Evolutionary conservation across 164 flowering plant species (phyloP), one percentile per base, ranked within the genome.

Genomic region (Stephania cephalantha): DNA sequence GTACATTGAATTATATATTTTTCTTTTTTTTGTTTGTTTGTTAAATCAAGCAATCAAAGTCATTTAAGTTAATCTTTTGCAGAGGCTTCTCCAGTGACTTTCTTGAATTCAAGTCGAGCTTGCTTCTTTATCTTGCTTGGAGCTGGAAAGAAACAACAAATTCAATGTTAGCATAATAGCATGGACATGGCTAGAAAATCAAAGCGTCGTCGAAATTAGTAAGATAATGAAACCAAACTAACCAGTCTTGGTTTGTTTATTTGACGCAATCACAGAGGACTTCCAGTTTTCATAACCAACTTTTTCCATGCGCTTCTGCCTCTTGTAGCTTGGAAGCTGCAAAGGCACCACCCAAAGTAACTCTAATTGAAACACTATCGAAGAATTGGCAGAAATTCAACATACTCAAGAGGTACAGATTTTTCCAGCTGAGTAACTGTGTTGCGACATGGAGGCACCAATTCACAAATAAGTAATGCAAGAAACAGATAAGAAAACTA

Each of bases 201-300:
- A 15, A 18, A 13, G 46, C n/a, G 9, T 5, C 9, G 12, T n/a
- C 4, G 12, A 18, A 25, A 12, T 58, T 8, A n/a, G 22, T 20
- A 20, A 69, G 73, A 48, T 9, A 46, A 74, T 71, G 17, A 13
- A 13, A 67, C 44, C 25, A 46, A 17, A 44, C 30, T 11, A 45
- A 89, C 91, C 94, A 85, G 76, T 52, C 61, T 86, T 88, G 79
- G 18, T 83, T 52, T 80, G 73, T 17, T 86, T 85, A 65, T 88
- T 93, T 15, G 94, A 87, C 69, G 83, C 81, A 20, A 90, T 10
- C 10, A 92, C 97, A 50, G 90, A 74, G 12, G 97, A 86, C 81
- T 89, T 93, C 98, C 99, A 95, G 9, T 88, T 86, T 29, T 92
- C 85, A 52, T 91, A 93, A 22, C 82, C 88, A 58, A 20, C 82